Evolutionary conservation across 2,329 filamentous ascomycete genomes (phyloP), one percentile per base, ranked within the genome.

Genomic region (Penicillium sp.): DNA sequence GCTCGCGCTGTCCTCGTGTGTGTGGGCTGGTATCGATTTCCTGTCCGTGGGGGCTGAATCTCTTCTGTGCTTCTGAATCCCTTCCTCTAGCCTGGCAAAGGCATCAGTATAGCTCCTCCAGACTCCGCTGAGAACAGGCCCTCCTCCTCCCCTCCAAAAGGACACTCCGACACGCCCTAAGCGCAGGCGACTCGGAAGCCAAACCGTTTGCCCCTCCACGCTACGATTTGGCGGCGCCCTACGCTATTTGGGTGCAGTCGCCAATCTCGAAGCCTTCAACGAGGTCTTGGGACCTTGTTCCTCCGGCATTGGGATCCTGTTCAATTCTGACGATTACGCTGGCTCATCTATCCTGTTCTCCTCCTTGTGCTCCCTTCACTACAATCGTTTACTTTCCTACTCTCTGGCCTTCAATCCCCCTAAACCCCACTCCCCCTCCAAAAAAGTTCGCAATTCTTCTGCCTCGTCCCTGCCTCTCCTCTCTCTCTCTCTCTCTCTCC

Each of bases 101-200:
- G 5, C 43, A 14, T 13, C 22, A 16, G 13, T 14, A 30, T 30
- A 33, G 11, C 10, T 33, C 10, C 30, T 33, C 30, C 30, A 33
- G 2, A 48, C 16, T 10, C 35, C 5, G 4, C 14, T 28, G 45
- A n/a, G 45, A 48, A 30, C 30, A 46, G 10, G 14, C 6, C 43
- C 28, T 30, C 45, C 30, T 22, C 48, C 28, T 35, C 48, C 26
- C 11, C 26, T 33, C n/a, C 30, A 33, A 26, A 4, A 26, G 10
- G 6, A 33, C 22, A 8, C 26, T 37, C 45, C 35, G 48, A 51
- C 48, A 51, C 48, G 48, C 48, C 56, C 38, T 55, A 60, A 60
- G 58, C 58, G 58, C 58, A 49, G 48, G 54, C 58, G 58, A 60
- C 53, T 57, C 58, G 58, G 53, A 60, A 52, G 53, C 40, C 55